These are phyloP conservation scores for Takashimella tepidaria DNA, from an alignment of 1,284 basidiomycete genomes.

Conservation along the genomic window DNA sequence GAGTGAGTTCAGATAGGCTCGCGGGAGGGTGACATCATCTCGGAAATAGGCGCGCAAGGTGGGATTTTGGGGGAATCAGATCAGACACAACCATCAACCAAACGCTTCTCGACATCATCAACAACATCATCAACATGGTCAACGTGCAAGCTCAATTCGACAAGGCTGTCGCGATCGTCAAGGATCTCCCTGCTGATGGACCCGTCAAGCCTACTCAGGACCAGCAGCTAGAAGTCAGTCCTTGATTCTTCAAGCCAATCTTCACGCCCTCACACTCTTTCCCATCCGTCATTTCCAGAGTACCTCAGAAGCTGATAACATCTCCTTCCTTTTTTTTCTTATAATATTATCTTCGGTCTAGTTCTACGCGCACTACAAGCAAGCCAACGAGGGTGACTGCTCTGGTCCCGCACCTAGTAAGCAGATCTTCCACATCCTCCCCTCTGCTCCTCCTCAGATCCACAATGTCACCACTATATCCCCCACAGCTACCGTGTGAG, in stretches of 20 bases:
- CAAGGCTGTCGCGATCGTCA: slow-evolving; percentile 31
- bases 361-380: slow-evolving; percentile 93
- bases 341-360: slow-evolving; percentile 38
- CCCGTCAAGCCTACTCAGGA: slow-evolving; percentile 69
- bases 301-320: too few relatives aligned
- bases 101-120: not conserved
- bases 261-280: too few relatives aligned
- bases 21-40: too few relatives aligned
- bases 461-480: too few relatives aligned
- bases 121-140: slow-evolving; percentile 46
- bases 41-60: too few relatives aligned
- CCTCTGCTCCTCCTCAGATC: too few relatives aligned
- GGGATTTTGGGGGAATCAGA: too few relatives aligned
- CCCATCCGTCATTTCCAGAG: too few relatives aligned
- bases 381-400: slow-evolving; percentile 65
- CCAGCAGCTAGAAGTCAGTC: slow-evolving; percentile 66
- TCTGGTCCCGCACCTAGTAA: slow-evolving; percentile 39
- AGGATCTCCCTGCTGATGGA: slow-evolving; percentile 69
- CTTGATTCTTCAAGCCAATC: too few relatives aligned
- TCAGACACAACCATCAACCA: not conserved
- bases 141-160: slow-evolving; percentile 61
- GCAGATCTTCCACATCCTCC: slow-evolving; percentile 10
- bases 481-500: too few relatives aligned
- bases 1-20: not conserved
- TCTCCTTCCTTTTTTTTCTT: too few relatives aligned